Evolutionary conservation across 768 basidiomycete genomes (phyloP).

Genomic region (Inosperma sp.): DNA sequence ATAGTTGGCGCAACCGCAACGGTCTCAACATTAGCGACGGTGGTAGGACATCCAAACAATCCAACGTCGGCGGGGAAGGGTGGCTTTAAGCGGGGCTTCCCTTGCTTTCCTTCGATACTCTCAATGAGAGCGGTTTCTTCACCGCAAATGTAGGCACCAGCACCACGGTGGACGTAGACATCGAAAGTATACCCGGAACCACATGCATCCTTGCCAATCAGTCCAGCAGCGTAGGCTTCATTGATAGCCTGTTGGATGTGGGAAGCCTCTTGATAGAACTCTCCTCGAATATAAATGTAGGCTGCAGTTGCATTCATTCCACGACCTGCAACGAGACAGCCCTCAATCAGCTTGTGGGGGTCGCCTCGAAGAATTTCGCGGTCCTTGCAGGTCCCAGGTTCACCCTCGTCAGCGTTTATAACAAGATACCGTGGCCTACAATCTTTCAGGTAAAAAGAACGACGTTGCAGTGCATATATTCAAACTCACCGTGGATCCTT

Average conservation of each 20-base stretch:
- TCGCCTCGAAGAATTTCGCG: constrained; percentile 97
- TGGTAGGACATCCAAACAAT: constrained; percentile 94
- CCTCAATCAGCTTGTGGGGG: constrained; percentile 97
- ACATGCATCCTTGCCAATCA: constrained; percentile 88
- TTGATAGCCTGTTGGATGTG: constrained; percentile 94
- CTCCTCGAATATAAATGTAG: constrained; percentile 99
- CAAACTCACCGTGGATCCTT: constrained; percentile 69
- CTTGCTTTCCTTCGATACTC: constrained; percentile 95
- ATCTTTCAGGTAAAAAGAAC: not conserved
- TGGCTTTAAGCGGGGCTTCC: constrained; percentile 95
- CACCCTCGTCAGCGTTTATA: constrained; percentile 97
- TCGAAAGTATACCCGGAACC: constrained; percentile 93
- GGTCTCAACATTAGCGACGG: constrained; percentile 98
- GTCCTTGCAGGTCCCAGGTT: constrained; percentile 99
- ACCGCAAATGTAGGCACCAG: constrained; percentile 97
- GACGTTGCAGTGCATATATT: constrained; percentile 1
- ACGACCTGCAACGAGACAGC: constrained; percentile 94
- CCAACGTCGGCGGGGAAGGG: constrained; percentile 99
- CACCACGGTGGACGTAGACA: constrained; percentile 97
- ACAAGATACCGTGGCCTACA: constrained; percentile 89
- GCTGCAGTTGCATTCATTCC: constrained; percentile 97
- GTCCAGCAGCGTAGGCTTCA: constrained; percentile 87
- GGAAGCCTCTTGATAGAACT: constrained; percentile 92
- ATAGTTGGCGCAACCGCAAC: constrained; percentile 98
- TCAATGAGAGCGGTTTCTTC: constrained; percentile 99